These are phyloP conservation scores for Xerocomellus chrysenteron DNA, from an alignment of 768 basidiomycete genomes.

Conservation along the genomic window DNA sequence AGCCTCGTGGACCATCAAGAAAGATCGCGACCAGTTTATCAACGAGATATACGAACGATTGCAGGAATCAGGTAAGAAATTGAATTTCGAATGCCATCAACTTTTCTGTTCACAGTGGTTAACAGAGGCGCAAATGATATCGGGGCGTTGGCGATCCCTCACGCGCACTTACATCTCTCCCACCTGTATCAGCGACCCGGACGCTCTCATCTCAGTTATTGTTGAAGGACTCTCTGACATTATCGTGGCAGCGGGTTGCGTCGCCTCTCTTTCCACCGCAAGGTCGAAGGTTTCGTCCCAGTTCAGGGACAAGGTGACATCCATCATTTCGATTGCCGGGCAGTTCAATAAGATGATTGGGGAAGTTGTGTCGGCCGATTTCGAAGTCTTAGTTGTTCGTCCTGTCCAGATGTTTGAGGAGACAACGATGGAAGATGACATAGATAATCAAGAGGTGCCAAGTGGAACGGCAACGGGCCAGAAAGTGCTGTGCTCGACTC, in stretches of 20 bases:
- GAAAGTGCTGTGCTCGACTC: conserved; percentile 13
- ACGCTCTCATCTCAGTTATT: background rate
- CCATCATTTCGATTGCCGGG: conserved; percentile 1
- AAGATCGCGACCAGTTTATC: background rate
- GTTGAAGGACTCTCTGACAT: conserved; percentile 5
- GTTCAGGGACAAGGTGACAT: conserved; percentile 2
- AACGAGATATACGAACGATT: conserved; percentile 6
- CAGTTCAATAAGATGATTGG: conserved; percentile 9
- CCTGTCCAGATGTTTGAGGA: background rate
- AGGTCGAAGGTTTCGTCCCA: background rate
- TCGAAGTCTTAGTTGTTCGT: background rate
- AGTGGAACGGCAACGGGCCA: background rate
- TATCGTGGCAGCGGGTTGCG: conserved; percentile 9
- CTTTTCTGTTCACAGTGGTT: background rate
- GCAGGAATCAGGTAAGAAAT: conserved; percentile 4
- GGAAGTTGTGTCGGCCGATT: conserved; percentile 6
- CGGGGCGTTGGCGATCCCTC: conserved; percentile 15
- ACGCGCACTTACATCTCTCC: conserved; percentile 5
- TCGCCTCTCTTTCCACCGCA: background rate
- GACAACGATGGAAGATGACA: conserved; percentile 14
- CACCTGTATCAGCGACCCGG: background rate
- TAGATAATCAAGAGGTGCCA: background rate
- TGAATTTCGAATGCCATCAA: background rate
- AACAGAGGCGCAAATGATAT: conserved; percentile 8
- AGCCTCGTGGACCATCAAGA: conserved; percentile 4